Evolutionary conservation across 352 stramenopile genomes (phyloP), one percentile per base, ranked within the genome.

Genomic region (Globisporangium parvum): DNA sequence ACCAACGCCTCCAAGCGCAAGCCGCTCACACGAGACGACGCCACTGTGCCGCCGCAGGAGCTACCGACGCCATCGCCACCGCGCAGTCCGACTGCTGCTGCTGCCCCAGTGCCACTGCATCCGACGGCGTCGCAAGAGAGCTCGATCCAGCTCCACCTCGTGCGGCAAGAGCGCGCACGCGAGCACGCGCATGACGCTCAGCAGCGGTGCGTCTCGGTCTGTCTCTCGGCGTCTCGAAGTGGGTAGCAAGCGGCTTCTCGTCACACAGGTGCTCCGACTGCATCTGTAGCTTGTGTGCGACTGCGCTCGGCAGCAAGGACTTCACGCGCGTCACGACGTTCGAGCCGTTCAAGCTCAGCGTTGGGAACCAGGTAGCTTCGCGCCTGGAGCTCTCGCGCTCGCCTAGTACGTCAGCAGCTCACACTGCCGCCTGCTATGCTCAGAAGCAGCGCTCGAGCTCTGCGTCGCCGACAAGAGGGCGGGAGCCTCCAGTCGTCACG

Each of bases 261-360:
- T 35, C 31, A 28, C 26, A 28, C 26, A 35, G 31, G 5, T 1
- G 31, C 31, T 35, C 31, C 2, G 26, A 28, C 5, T 2, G 9
- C 31, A 10, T 35, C 6, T 37, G 57, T 62, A 81, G 71, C n/a
- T 57, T 78, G 28, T 53, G 24, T 35, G 59, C 67, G 15, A 39
- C 46, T 6, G 53, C 51, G 6, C 65, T 66, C 35, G 63, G 61
- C 10, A 9, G 28, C 2, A 91, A 91, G 53, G 77, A 91, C 39
- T 91, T 79, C 44, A 69, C 63, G 26, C 71, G 73, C 48, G 60
- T 79, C 33, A 91, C 80, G 12, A 49, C 62, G 14, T 48, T 73
- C 11, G 72, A 68, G 35, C 77, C 80, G 0, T 91, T 91, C 57
- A 62, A 71, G 49, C 63, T 91, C 40, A 91, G 80, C 50, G 63